Percentiles rank a stretch among this genome's conserved stretches.
Evolutionary conservation across 2,329 filamentous ascomycete species (phyloP).

Genomic region (Aspergillus versicolor): DNA sequence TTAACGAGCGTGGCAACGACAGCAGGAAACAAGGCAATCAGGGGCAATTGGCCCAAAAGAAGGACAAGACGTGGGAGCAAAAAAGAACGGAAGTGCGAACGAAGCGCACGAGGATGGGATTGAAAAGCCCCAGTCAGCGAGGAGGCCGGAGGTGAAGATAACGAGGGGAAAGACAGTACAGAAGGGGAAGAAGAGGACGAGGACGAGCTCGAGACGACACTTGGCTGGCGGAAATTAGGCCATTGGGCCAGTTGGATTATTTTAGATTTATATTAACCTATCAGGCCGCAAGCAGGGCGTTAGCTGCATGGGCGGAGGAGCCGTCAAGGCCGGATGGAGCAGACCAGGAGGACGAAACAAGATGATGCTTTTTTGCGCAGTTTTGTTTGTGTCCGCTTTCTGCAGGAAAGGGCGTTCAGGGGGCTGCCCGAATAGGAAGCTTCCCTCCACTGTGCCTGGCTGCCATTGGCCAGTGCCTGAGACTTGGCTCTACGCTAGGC

Average conservation of each 20-base stretch:
- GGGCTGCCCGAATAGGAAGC: conserved; percentile 1
- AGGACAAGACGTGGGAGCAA: conserved; percentile 14
- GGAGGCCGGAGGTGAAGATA: not conserved
- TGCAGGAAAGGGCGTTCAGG: conserved; percentile 1
- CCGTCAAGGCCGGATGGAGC: not conserved
- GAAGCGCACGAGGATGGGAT: conserved; percentile 24
- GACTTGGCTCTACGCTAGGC: not conserved
- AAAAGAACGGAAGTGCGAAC: conserved; percentile 32
- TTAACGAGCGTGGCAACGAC: not conserved
- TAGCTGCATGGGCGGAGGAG: not conserved
- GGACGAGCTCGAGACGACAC: not conserved
- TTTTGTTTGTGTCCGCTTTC: not conserved
- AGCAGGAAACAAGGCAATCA: not conserved
- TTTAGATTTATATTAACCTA: conserved; percentile 3
- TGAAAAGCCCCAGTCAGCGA: conserved; percentile 14
- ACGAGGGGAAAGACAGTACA: not conserved
- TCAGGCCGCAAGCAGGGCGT: not conserved
- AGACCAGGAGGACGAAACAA: not conserved
- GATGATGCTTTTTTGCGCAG: not conserved
- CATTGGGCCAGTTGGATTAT: too few relatives aligned
- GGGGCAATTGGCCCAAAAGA: conserved; percentile 17
- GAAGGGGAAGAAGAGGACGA: not conserved
- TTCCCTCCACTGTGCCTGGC: not conserved
- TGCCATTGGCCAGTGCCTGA: not conserved
- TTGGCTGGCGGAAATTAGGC: too few relatives aligned